A percentile compares a stretch with the other conserved stretches of the same genome.
phyloP scores from a whole-genome alignment of 2,329 filamentous ascomycete genomes.

The Curvularia eragrostidis region DNA sequence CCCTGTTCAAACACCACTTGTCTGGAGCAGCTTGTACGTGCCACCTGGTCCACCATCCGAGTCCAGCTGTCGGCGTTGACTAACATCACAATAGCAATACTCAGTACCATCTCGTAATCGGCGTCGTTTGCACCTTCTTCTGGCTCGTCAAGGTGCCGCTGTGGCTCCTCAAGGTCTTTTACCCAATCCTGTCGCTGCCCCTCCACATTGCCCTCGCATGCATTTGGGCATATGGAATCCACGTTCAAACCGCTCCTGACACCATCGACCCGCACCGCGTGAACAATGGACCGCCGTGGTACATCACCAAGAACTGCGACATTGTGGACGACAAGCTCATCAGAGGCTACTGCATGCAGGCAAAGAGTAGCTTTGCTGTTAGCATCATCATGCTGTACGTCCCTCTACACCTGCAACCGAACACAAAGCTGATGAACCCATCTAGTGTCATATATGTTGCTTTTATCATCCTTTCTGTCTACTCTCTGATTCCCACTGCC shows the following conservation, averaged over 20 bases:
- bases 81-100: slow-evolving; percentile 64
- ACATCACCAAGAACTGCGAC: slow-evolving; percentile 72
- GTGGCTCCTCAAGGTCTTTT: slow-evolving; percentile 74
- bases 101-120: slow-evolving; percentile 77
- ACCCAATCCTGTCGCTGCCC: slow-evolving; percentile 67
- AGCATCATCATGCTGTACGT: slow-evolving; percentile 73
- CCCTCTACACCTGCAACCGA: not conserved
- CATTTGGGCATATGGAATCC: slow-evolving; percentile 70
- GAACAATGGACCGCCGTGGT: slow-evolving; percentile 72
- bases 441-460: slow-evolving; percentile 65
- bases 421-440: slow-evolving; percentile 7
- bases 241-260: slow-evolving; percentile 76
- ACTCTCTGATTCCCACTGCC: slow-evolving; percentile 58
- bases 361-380: slow-evolving; percentile 70
- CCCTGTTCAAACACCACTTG: slow-evolving; percentile 67
- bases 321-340: slow-evolving; percentile 64
- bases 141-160: slow-evolving; percentile 73
- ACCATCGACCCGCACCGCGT: slow-evolving; percentile 69
- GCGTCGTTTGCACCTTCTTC: slow-evolving; percentile 77
- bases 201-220: slow-evolving; percentile 64
- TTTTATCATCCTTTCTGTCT: slow-evolving; percentile 66
- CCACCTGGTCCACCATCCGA: not conserved
- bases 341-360: slow-evolving; percentile 67
- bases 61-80: not conserved
- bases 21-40: slow-evolving; percentile 77